phyloP scores from a whole-genome alignment of 495 filamentous ascomycete species.

The Talaromyces trachyspermus region DNA sequence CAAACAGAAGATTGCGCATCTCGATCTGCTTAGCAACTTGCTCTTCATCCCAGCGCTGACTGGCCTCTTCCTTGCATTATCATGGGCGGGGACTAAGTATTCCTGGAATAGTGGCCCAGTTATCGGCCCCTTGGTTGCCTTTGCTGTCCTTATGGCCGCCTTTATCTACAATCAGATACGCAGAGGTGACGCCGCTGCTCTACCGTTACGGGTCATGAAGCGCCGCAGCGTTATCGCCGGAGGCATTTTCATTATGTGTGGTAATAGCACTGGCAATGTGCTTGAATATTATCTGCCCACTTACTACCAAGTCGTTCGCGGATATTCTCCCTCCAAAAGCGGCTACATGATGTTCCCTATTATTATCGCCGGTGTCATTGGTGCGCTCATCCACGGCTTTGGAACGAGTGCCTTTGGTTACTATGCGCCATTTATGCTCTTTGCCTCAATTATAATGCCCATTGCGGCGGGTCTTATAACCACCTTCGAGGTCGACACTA shows the following conservation, averaged over 20 bases:
- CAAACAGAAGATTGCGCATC: conserved; percentile 33
- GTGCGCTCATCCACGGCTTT: conserved; percentile 43
- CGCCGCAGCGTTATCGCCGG: conserved; percentile 42
- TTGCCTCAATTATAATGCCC: conserved; percentile 36
- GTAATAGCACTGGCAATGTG: conserved; percentile 12
- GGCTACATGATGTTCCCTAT: conserved; percentile 48
- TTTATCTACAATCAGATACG: conserved; percentile 52
- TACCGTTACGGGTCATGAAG: conserved; percentile 53
- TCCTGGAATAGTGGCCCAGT: conserved; percentile 43
- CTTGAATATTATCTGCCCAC: conserved; percentile 34
- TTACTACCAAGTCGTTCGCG: conserved; percentile 49
- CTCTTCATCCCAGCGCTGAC: conserved; percentile 54
- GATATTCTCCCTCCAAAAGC: conserved; percentile 42
- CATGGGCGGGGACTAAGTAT: conserved; percentile 59
- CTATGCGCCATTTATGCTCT: conserved; percentile 53
- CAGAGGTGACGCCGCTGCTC: conserved; percentile 53
- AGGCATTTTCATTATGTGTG: conserved; percentile 10
- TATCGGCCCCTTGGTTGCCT: conserved; percentile 48
- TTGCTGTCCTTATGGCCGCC: conserved; percentile 38
- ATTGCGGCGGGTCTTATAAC: conserved; percentile 55
- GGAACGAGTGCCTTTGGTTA: conserved; percentile 48
- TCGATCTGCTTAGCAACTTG: conserved; percentile 50
- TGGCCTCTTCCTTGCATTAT: conserved; percentile 55
- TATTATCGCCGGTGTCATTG: conserved; percentile 44
- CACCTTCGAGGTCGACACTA: conserved; percentile 41